Conservation (phyloP, 1,284 basidiomycete species). For the Cyathus pygmaeus region DNA sequence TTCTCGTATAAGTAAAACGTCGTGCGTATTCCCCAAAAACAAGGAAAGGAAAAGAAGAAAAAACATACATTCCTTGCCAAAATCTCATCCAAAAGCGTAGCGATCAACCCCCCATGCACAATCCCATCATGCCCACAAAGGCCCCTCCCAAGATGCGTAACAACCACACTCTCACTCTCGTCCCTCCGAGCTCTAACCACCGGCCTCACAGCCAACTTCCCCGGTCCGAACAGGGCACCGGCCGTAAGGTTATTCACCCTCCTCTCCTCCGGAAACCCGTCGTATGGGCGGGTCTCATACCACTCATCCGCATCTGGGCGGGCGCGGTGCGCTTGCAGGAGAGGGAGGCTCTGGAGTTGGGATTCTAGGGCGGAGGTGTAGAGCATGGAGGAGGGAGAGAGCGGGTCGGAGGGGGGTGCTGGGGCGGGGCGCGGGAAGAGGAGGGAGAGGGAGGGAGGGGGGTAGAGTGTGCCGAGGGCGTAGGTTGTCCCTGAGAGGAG, state of each 20-base stretch:
- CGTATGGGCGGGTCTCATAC: slow-evolving; percentile 85
- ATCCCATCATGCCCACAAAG: slow-evolving; percentile 95
- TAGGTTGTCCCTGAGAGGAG: no score
- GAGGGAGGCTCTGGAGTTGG: slow-evolving; percentile 64
- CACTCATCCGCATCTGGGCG: slow-evolving; percentile 65
- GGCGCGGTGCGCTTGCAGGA: no score
- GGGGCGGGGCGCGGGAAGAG: no score
- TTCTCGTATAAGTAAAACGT: slow-evolving; percentile 5
- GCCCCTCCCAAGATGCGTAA: slow-evolving; percentile 87
- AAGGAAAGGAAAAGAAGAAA: slow-evolving; percentile 27
- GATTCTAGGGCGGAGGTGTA: no score
- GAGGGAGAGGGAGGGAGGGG: no score
- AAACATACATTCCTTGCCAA: slow-evolving; percentile 81
- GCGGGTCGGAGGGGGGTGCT: no score
- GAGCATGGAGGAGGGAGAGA: no score
- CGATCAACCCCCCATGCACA: slow-evolving; percentile 91
- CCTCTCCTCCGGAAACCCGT: slow-evolving; percentile 72
- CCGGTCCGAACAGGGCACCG: slow-evolving; percentile 86
- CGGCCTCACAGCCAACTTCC: slow-evolving; percentile 82
- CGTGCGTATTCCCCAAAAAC: no score
- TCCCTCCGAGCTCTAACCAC: slow-evolving; percentile 80
- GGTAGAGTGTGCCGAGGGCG: no score
- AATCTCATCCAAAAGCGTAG: slow-evolving; percentile 90
- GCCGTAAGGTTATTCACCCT: slow-evolving; percentile 85
- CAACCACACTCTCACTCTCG: slow-evolving; percentile 74